A percentile compares a stretch with the other conserved stretches of the same genome.
phyloP scores from a whole-genome alignment of 495 filamentous ascomycete genomes.

The Peziza echinospora region DNA sequence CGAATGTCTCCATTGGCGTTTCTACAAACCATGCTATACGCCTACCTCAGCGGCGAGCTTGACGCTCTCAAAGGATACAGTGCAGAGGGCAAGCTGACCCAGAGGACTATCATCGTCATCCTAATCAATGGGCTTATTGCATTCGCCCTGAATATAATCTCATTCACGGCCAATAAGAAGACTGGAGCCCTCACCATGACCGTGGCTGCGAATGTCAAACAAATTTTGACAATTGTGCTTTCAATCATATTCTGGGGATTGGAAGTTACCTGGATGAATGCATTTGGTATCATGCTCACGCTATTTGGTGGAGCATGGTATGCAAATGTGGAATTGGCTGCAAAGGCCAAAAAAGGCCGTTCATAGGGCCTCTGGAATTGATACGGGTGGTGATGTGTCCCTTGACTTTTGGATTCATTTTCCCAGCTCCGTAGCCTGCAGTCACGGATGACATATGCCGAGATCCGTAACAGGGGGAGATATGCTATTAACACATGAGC shows the following conservation, averaged over 20 bases:
- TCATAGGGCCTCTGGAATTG: too few species aligned
- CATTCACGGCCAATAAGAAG: constrained; percentile 34
- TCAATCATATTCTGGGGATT: constrained; percentile 32
- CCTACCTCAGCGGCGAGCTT: constrained; percentile 28
- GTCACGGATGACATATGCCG: too few species aligned
- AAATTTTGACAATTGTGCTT: constrained; percentile 33
- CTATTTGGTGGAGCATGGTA: constrained; percentile 29
- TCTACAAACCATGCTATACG: constrained; percentile 29
- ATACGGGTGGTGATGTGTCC: too few species aligned
- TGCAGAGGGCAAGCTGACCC: constrained; percentile 3
- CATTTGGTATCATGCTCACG: constrained; percentile 25
- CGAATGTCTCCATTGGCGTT: constrained; percentile 35
- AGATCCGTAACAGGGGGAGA: too few species aligned
- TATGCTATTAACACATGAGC: not conserved
- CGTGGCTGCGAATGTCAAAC: constrained; percentile 36
- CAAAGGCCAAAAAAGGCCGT: constrained; percentile 5
- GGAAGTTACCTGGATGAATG: constrained; percentile 26
- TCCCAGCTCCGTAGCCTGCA: too few species aligned
- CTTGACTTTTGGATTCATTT: too few species aligned
- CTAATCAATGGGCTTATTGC: constrained; percentile 30
- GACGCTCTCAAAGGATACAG: constrained; percentile 9
- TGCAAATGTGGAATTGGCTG: constrained; percentile 16
- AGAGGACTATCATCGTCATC: constrained; percentile 16
- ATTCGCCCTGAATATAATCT: constrained; percentile 32
- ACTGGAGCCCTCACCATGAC: constrained; percentile 36